Percentiles rank a stretch among this genome's conserved stretches.
These are phyloP conservation scores for Rubia yunnanensis DNA, from an alignment of 257 asterid species.

Conservation along the genomic window DNA sequence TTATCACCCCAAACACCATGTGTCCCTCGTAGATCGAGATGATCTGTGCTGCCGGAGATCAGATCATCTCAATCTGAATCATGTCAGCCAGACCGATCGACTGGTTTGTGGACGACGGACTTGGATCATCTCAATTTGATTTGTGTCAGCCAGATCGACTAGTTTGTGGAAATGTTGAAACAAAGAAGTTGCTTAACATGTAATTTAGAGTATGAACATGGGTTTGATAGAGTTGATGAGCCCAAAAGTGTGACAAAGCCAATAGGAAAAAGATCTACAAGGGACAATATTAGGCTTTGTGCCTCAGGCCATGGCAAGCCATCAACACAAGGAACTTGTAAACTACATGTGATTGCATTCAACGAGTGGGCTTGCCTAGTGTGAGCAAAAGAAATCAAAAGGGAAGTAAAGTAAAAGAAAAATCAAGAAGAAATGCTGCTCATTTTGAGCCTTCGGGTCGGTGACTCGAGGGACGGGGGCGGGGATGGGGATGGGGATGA, in stretches of 20 bases:
- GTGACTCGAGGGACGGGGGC: slow-evolving; percentile 26
- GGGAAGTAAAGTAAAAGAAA: background rate
- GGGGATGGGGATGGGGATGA: slow-evolving; percentile 30
- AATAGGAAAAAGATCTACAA: slow-evolving; percentile 19
- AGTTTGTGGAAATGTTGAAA: too few relatives aligned
- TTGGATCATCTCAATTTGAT: too few relatives aligned
- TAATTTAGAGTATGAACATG: slow-evolving; percentile 18
- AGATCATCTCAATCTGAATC: too few relatives aligned
- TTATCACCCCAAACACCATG: background rate
- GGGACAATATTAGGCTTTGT: slow-evolving; percentile 12
- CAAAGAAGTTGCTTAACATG: background rate
- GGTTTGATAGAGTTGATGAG: slow-evolving; percentile 9
- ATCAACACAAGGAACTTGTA: slow-evolving; percentile 19
- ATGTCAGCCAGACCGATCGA: too few relatives aligned
- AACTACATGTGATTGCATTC: slow-evolving; percentile 8
- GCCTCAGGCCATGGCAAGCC: slow-evolving; percentile 27
- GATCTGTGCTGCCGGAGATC: too few relatives aligned
- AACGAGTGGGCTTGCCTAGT: slow-evolving; percentile 10
- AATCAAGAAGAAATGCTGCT: slow-evolving; percentile 13
- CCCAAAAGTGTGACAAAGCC: slow-evolving; percentile 15
- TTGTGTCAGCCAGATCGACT: too few relatives aligned
- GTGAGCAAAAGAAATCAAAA: background rate
- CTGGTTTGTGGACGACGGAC: too few relatives aligned
- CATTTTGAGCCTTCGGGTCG: slow-evolving; percentile 36
- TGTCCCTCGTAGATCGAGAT: too few relatives aligned